Evolutionary conservation across 1,139 yeast genomes (phyloP), one percentile per base, ranked within the genome.

Genomic region (Debaryomyces sp.): DNA sequence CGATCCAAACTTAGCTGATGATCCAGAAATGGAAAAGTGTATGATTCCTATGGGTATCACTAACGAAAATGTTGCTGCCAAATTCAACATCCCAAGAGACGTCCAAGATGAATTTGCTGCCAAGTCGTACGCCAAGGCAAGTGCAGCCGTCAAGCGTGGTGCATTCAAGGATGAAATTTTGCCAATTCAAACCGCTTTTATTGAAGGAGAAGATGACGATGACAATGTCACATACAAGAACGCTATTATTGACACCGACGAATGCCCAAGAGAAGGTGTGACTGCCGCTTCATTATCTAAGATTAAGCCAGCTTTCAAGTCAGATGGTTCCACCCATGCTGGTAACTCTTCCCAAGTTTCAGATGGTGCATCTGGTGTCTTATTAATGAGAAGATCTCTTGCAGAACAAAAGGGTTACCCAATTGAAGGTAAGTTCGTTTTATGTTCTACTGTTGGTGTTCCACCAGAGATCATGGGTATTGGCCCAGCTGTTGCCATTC

Each of bases 401-500:
- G 98, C 98, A 39, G 85, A 87, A 68, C 72, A 80, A 60, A 73
- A 86, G 56, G 86, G 87, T 41, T 77, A 87, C 63, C 82, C 84
- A 51, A 74, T 81, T 46, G 66, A 86, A 51, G 96, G 84, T 57
- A 89, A 89, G 75, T 92, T 82, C 60, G 84, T 91, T 54, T 87
- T 84, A 59, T 83, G 89, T 64, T 79, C 84, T 50, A 72, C 85
- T 44, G 92, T 86, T 49, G 97, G 98, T 65, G 97, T 92, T 43
- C 96, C 97, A 51, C 97, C 98, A 35, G 96, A 89, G 71, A 83
- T 91, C 54, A 92, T 92, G 98, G 98, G 98, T 54, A 84, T 92
- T 61, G 98, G 97, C 47, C 97, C 97, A 52, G 97, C 96, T 30
- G 82, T 82, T 59, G 97, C 98, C 54, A 90, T 92, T 60, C 97